Conservation (phyloP, 1,284 basidiomycete species). For the Sporisorium sorghi region DNA sequence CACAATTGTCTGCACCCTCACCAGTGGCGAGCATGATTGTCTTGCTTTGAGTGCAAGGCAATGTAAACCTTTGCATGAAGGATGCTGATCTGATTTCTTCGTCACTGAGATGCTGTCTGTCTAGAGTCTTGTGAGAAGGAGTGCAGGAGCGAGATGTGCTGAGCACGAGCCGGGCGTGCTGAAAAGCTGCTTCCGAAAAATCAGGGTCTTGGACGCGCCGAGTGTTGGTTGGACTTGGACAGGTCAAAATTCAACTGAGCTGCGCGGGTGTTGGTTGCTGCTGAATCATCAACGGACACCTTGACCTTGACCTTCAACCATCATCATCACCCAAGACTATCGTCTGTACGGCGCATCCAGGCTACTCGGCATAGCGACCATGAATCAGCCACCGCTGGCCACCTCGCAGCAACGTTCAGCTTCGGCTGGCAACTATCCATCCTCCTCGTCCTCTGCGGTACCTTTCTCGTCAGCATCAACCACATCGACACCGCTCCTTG, state of each 20-base stretch:
- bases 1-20: neutral
- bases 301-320: constrained; percentile 1
- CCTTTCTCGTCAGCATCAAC: constrained; percentile 16
- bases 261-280: constrained; percentile 22
- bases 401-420: constrained; percentile 40
- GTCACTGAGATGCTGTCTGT: neutral
- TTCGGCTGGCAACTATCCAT: constrained; percentile 42
- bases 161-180: constrained; percentile 27
- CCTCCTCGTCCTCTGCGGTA: constrained; percentile 18
- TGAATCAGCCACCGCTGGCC: constrained; percentile 35
- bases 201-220: constrained; percentile 30
- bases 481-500: constrained; percentile 24
- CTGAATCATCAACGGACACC: neutral
- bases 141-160: neutral
- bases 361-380: neutral
- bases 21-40: constrained; percentile 33
- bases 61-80: neutral
- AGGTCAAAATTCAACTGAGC: neutral
- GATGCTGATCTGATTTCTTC: neutral
- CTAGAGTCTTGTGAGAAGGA: neutral
- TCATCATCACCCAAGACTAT: constrained; percentile 10
- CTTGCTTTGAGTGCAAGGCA: neutral
- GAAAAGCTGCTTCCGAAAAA: neutral
- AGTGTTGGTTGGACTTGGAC: constrained; percentile 8
- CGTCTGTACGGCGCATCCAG: neutral